Evolutionary conservation across 2,329 filamentous ascomycete species (phyloP), one percentile per base, ranked within the genome.

Genomic region (Trichoderma citrinoviride): DNA sequence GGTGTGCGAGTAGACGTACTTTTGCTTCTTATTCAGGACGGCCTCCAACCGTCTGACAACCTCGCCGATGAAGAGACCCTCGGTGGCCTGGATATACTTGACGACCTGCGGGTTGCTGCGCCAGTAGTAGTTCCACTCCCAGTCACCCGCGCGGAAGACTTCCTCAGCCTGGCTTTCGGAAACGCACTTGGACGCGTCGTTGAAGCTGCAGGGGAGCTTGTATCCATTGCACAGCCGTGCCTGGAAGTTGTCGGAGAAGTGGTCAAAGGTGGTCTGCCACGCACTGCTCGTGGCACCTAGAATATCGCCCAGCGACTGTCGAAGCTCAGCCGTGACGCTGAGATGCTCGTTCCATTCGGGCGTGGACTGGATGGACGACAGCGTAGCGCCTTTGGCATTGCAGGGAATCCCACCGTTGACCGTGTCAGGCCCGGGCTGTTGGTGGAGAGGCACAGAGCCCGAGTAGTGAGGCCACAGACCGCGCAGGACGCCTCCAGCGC

Each of bases 191-290:
- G 60, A 55, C 10, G 49, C 5, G 10, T 63, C 60, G 7, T 49
- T 37, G 8, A 63, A 63, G 50, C 60, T 63, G 43, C 60, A 63
- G 8, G 60, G 60, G 0, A 63, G 60, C 50, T 55, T 10, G n/a
- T 63, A 63, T 17, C 60, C 60, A 6, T 63, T 63, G 27, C 60
- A 63, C 7, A 63, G 50, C 1, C 60, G 49, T 8, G 60, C 60
- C 49, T 63, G 60, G 40, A 63, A 63, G 19, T 63, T 63, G n/a
- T 63, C 60, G 15, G 60, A 63, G 23, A 63, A 63, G 60, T 63
- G 60, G 2, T 63, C 60, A n/a, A 63, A 63, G 2, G 60, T 63
- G 40, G 17, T 47, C 27, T 63, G 60, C 60, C 60, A 63, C n/a
- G 60, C 25, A 37, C 50, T 8, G 27, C 60, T 55, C 1, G 60